Conservation (phyloP, 345 rosid species). For the Corchorus olitorius region DNA sequence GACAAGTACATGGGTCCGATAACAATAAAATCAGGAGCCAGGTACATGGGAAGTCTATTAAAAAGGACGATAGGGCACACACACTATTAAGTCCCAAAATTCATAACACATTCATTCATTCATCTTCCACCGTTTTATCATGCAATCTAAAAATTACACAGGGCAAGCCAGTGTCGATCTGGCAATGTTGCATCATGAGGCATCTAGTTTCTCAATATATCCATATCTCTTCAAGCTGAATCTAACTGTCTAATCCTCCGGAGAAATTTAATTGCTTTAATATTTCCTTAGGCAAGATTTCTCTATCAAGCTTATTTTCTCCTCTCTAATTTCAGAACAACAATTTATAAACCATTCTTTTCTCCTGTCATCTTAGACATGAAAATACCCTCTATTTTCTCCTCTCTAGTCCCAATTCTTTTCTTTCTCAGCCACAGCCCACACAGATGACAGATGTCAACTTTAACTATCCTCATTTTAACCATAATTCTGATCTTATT, state of each 20-base stretch:
- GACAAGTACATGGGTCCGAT: conserved; percentile 15
- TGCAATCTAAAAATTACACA: not conserved
- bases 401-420: too few relatives aligned
- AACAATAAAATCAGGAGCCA: not conserved
- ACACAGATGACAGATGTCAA: too few relatives aligned
- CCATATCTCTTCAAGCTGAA: not conserved
- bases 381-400: not conserved
- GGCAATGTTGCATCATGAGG: not conserved
- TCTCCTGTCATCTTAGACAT: not conserved
- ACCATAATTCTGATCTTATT: not conserved
- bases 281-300: not conserved
- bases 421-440: too few relatives aligned
- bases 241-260: conserved; percentile 4
- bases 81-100: not conserved
- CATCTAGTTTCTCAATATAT: not conserved
- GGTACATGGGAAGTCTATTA: not conserved
- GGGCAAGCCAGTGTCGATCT: not conserved
- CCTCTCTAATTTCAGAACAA: not conserved
- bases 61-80: not conserved
- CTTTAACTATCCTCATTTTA: not conserved
- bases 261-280: not conserved
- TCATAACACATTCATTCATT: not conserved
- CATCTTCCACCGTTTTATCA: conserved; percentile 5
- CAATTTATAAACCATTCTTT: not conserved
- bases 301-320: not conserved